Evolutionary conservation across 345 rosid species (phyloP).

Genomic region (Citrus australasica): DNA sequence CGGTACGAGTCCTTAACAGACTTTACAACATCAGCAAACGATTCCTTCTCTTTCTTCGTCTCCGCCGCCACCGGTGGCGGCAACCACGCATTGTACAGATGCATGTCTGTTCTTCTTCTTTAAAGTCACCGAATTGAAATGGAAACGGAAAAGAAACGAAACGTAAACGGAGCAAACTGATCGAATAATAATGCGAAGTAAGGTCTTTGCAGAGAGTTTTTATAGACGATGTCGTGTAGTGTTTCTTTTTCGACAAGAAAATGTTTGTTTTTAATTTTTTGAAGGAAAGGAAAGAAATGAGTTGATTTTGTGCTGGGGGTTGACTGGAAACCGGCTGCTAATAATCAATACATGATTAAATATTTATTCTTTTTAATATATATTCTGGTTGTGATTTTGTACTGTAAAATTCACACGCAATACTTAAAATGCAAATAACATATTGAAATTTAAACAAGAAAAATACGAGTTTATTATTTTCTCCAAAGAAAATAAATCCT

Average conservation of each 20-base stretch:
- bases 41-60: conserved; percentile 71
- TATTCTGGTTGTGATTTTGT: no score
- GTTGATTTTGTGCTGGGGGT: not conserved
- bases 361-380: not conserved
- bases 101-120: conserved; percentile 43
- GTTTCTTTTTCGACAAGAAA: conserved; percentile 50
- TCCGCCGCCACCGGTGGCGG: conserved; percentile 93
- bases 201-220: conserved; percentile 1
- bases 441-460: no score
- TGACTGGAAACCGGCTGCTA: not conserved
- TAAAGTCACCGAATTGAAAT: not conserved
- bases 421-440: no score
- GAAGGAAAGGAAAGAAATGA: not conserved
- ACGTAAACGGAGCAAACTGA: not conserved
- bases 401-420: no score
- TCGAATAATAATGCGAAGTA: not conserved
- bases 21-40: conserved; percentile 66
- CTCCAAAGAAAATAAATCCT: no score
- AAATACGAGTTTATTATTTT: no score
- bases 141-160: not conserved
- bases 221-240: not conserved
- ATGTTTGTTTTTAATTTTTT: not conserved
- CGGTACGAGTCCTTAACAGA: conserved; percentile 58
- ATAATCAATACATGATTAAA: not conserved
- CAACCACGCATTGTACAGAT: conserved; percentile 92